Base-by-base conservation (phyloP, 768 basidiomycete species). In the Lactifluus pinguis region DNA sequence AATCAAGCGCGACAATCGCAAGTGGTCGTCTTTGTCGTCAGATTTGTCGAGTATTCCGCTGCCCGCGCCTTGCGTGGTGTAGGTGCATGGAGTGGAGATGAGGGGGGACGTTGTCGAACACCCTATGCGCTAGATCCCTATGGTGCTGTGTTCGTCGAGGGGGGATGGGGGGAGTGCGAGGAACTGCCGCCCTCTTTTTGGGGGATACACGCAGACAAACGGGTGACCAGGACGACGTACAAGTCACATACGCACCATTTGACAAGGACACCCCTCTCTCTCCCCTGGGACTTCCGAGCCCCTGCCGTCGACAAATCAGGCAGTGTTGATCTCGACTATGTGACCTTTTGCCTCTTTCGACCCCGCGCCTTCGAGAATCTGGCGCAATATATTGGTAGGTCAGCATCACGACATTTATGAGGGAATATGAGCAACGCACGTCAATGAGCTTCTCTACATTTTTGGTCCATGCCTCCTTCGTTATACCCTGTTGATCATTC, bases 21-120 rank as follows among this genome's bases (percentile, higher is more conserved):
- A 57, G 39, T 34, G 64, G 32, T 61, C 65, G 15, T 66, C 65
- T 21, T 61, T 63, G 2, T 61, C 25, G 25, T 25, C 25, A 25
- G 25, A 25, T 25, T 25, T 2, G 25, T 25, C 25, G 25, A 25
- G 25, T 25, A 25, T 25, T 25, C 25, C 58, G 21, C 21, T 55
- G 30, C 45, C 52, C 52, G 52, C 14, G 81, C 81, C 67, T 79
- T 81, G 6, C 79, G 77, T 1, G 86, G 84, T 2, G 76, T 72
- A 10, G 72, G 71, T 6, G 69, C 62, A 13, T 83, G 84, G 66
- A 90, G 72, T 1, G 88, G 89, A 2, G 86, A 88, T 25, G 1
- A 76, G 0, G 87, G 87, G 0, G 76, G 78, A 1, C 88, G 83
- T 62, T 76, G 42, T 80, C 77, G 65, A 89, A 85, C 4, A 81